Conservation (phyloP, 2,329 filamentous ascomycete species). For the Shiraia sp. region DNA sequence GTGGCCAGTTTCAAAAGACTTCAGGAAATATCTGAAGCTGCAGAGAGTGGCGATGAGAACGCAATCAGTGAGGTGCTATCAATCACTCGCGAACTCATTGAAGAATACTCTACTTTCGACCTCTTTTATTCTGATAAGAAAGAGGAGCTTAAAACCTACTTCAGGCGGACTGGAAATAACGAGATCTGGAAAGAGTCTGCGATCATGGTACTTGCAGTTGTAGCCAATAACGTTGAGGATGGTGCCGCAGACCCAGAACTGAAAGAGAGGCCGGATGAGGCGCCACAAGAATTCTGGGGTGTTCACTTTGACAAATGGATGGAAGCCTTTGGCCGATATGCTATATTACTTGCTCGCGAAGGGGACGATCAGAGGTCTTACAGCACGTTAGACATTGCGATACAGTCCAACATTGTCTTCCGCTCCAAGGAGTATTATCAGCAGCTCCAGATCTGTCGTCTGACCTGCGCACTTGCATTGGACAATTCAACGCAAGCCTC, state of each 20-base stretch:
- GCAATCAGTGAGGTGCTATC: conserved; percentile 62
- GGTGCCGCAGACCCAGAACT: conserved; percentile 33
- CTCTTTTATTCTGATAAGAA: conserved; percentile 59
- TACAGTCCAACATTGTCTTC: conserved; percentile 81
- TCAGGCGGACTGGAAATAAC: conserved; percentile 34
- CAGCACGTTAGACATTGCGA: conserved; percentile 75
- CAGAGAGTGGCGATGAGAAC: conserved; percentile 55
- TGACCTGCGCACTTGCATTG: conserved; percentile 79
- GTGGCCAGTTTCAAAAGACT: conserved; percentile 51
- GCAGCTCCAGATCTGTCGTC: conserved; percentile 76
- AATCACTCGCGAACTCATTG: conserved; percentile 60
- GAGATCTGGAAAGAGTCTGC: conserved; percentile 42
- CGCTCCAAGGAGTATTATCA: conserved; percentile 69
- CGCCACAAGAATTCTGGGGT: conserved; percentile 68
- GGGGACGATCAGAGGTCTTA: conserved; percentile 75
- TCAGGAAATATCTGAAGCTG: conserved; percentile 43
- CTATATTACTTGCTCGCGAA: conserved; percentile 71
- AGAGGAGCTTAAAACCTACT: conserved; percentile 46
- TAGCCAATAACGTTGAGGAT: conserved; percentile 40
- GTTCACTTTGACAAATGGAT: conserved; percentile 86
- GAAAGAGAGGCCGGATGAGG: conserved; percentile 26
- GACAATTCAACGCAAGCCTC: conserved; percentile 78
- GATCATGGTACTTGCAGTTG: conserved; percentile 39
- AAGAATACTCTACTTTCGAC: conserved; percentile 64
- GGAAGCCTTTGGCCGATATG: conserved; percentile 86